Base-by-base conservation (phyloP, 805 yeast species). In the Nakazawaea holstii region DNA sequence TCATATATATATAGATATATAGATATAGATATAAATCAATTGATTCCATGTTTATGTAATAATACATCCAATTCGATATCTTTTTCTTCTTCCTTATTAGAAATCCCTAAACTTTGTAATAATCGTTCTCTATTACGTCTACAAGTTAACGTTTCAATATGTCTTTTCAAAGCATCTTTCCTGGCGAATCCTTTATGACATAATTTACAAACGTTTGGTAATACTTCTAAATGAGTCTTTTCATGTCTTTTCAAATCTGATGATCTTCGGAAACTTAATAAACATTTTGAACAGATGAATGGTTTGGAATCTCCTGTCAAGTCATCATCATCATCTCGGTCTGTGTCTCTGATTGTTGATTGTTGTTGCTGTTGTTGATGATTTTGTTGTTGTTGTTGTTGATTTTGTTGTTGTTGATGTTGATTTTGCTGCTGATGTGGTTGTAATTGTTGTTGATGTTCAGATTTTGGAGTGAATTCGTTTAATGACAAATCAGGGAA, bases 131-230 rank as follows among this genome's bases (percentile, higher is more conserved):
- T 75, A 59, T 86, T 86, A 47, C 94, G 60, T 53, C 77, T 77
- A 67, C 95, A 86, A 0, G 94, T 86, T 51, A 82, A 65, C 0
- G 95, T 86, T 43, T 84, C 84, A 47, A 71, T 70, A 61, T 86
- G 95, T 54, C 95, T 70, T 59, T 85, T 86, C 55, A 86, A 68
- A 0, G 94, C 94, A 64, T 86, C 95, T 56, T 84, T 84, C 41
- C 95, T 68, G 1, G 94, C 92, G 71, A 86, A 86, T 0, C 94
- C 91, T 58, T 86, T 86, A 33, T 87, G 88, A 67, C 95, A 86
- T 14, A 72, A 65, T 6, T 82, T 79, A 63, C 95, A 86, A 41
- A 84, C 79, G 58, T 87, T 83, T 1, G 92, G 91, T 8, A 87
- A 77, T 1, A 83, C 78, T 24, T 80, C 72, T 41, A 83, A 64